Conservation (phyloP, 2,329 filamentous ascomycete species). For the Venturia nashicola region DNA sequence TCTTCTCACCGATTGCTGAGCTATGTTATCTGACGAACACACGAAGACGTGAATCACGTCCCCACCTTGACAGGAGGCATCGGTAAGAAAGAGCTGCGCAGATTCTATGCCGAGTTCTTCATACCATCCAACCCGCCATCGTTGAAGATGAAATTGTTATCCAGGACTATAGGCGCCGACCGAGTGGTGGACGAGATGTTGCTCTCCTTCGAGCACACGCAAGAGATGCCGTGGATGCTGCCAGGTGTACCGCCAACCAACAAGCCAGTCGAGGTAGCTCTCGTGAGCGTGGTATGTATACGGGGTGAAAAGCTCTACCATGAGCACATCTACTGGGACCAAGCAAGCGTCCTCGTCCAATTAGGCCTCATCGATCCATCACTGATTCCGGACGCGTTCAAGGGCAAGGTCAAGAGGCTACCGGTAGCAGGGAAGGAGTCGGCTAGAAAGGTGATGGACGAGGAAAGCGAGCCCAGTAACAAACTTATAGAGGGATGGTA, state of each 20-base stretch:
- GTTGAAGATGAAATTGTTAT: slow-evolving; percentile 41
- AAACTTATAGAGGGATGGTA: slow-evolving; percentile 34
- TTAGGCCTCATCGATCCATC: slow-evolving; percentile 46
- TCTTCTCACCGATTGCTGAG: not conserved
- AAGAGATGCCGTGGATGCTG: slow-evolving; percentile 45
- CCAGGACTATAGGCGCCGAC: slow-evolving; percentile 44
- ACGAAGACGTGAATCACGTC: slow-evolving; percentile 26
- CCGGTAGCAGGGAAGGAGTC: slow-evolving; percentile 34
- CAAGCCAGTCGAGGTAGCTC: slow-evolving; percentile 42
- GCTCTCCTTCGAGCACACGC: slow-evolving; percentile 44
- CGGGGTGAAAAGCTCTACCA: slow-evolving; percentile 40
- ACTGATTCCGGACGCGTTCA: slow-evolving; percentile 30
- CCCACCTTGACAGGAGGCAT: slow-evolving; percentile 33
- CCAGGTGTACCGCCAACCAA: slow-evolving; percentile 45
- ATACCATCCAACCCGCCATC: slow-evolving; percentile 37
- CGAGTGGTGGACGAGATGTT: slow-evolving; percentile 50
- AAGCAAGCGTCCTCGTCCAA: slow-evolving; percentile 47
- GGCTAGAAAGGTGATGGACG: slow-evolving; percentile 33
- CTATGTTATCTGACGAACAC: slow-evolving; percentile 22
- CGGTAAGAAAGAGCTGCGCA: slow-evolving; percentile 27
- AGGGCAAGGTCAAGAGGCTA: slow-evolving; percentile 30
- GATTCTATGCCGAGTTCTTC: slow-evolving; percentile 48
- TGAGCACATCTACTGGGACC: slow-evolving; percentile 51
- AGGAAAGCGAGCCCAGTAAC: slow-evolving; percentile 30
- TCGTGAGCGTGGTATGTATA: slow-evolving; percentile 45